Percentiles rank a stretch among this genome's conserved stretches.
Evolutionary conservation across 192 early-diverging fungal species (phyloP).

Genomic region (Coemansia furcata): DNA sequence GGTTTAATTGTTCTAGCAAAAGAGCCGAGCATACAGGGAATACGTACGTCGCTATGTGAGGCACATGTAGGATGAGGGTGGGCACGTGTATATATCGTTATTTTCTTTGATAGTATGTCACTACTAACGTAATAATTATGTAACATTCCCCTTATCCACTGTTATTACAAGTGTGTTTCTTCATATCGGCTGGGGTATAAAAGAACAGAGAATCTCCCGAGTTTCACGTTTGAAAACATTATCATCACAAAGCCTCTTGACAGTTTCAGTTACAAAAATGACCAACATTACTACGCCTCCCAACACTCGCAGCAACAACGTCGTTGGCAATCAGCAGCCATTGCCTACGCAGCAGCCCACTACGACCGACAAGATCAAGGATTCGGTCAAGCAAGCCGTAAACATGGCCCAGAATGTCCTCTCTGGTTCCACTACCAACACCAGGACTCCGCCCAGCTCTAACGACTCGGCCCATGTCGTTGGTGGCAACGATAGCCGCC

Average conservation of each 20-base stretch:
- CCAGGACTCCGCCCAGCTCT: background rate
- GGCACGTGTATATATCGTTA: background rate
- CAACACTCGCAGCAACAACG: slow-evolving; percentile 5
- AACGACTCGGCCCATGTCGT: background rate
- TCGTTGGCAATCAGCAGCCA: background rate
- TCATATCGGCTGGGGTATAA: background rate
- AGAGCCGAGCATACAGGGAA: slow-evolving; percentile 20
- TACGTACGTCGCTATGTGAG: slow-evolving; percentile 19
- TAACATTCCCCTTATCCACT: background rate
- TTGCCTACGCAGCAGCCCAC: background rate
- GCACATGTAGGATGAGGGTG: slow-evolving; percentile 1
- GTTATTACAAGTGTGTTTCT: background rate
- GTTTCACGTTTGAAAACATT: background rate
- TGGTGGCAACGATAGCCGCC: background rate
- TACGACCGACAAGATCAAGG: slow-evolving; percentile 6
- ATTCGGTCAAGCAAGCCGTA: background rate
- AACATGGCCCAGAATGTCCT: background rate
- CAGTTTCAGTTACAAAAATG: background rate
- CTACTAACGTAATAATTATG: background rate
- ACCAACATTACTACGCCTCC: background rate
- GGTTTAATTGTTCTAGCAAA: slow-evolving; percentile 13
- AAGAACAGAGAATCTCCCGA: background rate
- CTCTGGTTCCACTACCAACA: background rate
- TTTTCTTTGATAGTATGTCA: background rate
- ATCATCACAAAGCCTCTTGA: background rate